Percentiles rank a stretch among this genome's conserved stretches.
Conservation (phyloP, 2,329 filamentous ascomycete genomes). For the Phoma sp. region DNA sequence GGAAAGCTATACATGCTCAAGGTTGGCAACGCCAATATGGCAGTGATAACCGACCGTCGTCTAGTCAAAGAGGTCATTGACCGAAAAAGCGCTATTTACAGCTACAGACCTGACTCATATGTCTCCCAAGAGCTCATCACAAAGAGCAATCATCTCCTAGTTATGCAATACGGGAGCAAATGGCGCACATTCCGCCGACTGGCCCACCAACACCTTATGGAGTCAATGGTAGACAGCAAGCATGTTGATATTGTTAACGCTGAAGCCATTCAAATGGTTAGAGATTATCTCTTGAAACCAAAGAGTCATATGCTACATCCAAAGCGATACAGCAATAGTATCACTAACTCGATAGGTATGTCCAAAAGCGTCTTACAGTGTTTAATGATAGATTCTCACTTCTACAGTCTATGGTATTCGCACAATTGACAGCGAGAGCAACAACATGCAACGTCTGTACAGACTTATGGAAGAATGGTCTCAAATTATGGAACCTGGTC, state of each 20-base stretch:
- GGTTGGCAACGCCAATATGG: slow-evolving; percentile 6
- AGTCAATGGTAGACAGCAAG: slow-evolving; percentile 52
- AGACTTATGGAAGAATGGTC: slow-evolving; percentile 51
- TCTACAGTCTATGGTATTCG: slow-evolving; percentile 18
- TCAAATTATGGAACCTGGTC: slow-evolving; percentile 36
- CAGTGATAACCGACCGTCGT: slow-evolving; percentile 12
- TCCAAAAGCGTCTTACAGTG: background rate
- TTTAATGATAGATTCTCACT: background rate
- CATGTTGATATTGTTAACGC: slow-evolving; percentile 54
- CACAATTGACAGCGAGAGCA: slow-evolving; percentile 4
- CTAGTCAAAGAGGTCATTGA: slow-evolving; percentile 10
- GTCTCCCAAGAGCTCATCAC: slow-evolving; percentile 47
- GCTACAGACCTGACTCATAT: slow-evolving; percentile 4
- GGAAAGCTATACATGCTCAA: slow-evolving; percentile 17
- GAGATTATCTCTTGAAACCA: slow-evolving; percentile 51
- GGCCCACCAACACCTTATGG: slow-evolving; percentile 53
- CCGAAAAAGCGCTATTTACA: slow-evolving; percentile 12
- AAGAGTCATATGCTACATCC: slow-evolving; percentile 55
- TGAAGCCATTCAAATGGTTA: slow-evolving; percentile 56
- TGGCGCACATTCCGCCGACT: slow-evolving; percentile 54
- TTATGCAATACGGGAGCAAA: slow-evolving; percentile 55
- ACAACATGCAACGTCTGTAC: slow-evolving; percentile 49
- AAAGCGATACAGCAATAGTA: slow-evolving; percentile 56
- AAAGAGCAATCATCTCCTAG: slow-evolving; percentile 54
- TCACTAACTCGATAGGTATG: slow-evolving; percentile 4